Percentiles rank a stretch among this genome's conserved stretches.
Evolutionary conservation across 495 filamentous ascomycete species (phyloP).

Genomic region (Tuber brumale): DNA sequence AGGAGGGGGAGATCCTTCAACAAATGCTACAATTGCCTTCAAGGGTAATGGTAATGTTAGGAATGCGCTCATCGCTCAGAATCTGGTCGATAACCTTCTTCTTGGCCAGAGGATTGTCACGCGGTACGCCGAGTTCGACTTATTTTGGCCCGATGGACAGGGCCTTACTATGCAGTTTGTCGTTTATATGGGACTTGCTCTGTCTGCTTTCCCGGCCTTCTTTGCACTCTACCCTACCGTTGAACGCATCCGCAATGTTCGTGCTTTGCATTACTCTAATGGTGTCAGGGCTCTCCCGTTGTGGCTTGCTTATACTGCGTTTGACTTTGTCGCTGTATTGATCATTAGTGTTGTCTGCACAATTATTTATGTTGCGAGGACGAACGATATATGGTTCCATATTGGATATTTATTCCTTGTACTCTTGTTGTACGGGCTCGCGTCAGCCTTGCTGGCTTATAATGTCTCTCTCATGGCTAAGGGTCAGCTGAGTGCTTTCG

Average conservation of each 20-base stretch:
- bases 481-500: slow-evolving; percentile 67
- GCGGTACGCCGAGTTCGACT: slow-evolving; percentile 62
- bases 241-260: slow-evolving; percentile 67
- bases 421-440: slow-evolving; percentile 66
- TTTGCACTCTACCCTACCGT: slow-evolving; percentile 79
- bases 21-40: slow-evolving; percentile 55
- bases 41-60: slow-evolving; percentile 49
- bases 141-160: slow-evolving; percentile 54
- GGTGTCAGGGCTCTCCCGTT: slow-evolving; percentile 65
- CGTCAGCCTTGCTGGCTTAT: slow-evolving; percentile 64
- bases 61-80: slow-evolving; percentile 61
- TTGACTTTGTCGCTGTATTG: slow-evolving; percentile 68
- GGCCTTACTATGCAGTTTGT: slow-evolving; percentile 72
- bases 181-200: slow-evolving; percentile 57
- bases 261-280: slow-evolving; percentile 81
- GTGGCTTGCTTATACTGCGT: slow-evolving; percentile 69
- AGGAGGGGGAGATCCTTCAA: slow-evolving; percentile 42
- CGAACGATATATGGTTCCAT: slow-evolving; percentile 62
- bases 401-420: slow-evolving; percentile 70
- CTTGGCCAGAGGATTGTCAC: slow-evolving; percentile 54
- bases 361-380: slow-evolving; percentile 55
- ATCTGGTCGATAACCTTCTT: slow-evolving; percentile 56
- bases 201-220: slow-evolving; percentile 72
- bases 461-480: slow-evolving; percentile 62
- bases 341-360: slow-evolving; percentile 54